Evolutionary conservation across 768 basidiomycete genomes (phyloP).

Genomic region (Tubosaeta sp.): DNA sequence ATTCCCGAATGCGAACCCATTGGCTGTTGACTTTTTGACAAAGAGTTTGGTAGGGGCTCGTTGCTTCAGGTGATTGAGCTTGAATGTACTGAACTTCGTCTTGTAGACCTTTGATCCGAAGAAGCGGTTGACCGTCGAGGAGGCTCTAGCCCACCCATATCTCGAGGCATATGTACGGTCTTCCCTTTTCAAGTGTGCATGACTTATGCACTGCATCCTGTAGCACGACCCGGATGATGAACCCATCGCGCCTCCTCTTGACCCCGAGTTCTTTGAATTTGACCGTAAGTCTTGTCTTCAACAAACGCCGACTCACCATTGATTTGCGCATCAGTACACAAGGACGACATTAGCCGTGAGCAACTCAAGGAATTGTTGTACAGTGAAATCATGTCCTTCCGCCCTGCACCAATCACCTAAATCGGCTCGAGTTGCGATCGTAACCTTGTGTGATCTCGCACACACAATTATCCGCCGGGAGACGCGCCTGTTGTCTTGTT

Average conservation of each 20-base stretch:
- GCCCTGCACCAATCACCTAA: constrained; percentile 52
- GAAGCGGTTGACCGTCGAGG: constrained; percentile 92
- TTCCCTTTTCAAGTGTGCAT: not conserved
- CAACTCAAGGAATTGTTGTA: constrained; percentile 93
- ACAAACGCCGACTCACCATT: not conserved
- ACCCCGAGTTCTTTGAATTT: constrained; percentile 96
- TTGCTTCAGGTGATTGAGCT: no score
- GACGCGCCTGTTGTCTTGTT: constrained; percentile 1
- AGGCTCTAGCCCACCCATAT: constrained; percentile 93
- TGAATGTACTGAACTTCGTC: not conserved
- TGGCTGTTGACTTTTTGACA: constrained; percentile 75
- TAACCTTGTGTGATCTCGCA: not conserved
- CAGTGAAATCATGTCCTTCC: constrained; percentile 92
- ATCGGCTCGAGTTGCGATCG: not conserved
- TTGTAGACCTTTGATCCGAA: constrained; percentile 92
- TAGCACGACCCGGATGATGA: constrained; percentile 97
- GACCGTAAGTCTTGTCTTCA: constrained; percentile 54
- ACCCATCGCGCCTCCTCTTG: constrained; percentile 91
- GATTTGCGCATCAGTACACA: constrained; percentile 58
- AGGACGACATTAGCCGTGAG: constrained; percentile 93
- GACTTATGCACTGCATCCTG: constrained; percentile 4
- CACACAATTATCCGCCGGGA: not conserved
- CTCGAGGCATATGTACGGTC: constrained; percentile 80
- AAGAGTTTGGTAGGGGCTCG: constrained; percentile 62
- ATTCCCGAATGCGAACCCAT: constrained; percentile 87